These are phyloP conservation scores for Aspergillus novofumigatus DNA, from an alignment of 2,329 filamentous ascomycete genomes.

Conservation along the genomic window DNA sequence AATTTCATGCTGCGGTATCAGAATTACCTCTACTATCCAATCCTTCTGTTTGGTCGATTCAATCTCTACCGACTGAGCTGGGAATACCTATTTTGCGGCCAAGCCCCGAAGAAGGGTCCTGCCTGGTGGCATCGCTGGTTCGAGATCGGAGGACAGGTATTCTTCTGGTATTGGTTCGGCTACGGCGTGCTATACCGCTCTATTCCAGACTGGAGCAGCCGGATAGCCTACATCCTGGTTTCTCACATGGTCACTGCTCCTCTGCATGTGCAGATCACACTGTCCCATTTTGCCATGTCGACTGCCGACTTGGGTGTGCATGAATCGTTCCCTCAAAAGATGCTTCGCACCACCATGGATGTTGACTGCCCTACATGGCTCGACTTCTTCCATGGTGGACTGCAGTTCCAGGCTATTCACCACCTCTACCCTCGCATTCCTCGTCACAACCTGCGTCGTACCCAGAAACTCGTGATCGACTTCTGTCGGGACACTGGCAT, in stretches of 20 bases:
- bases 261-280: conserved; percentile 82
- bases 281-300: conserved; percentile 92
- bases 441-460: conserved; percentile 72
- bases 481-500: conserved; percentile 81
- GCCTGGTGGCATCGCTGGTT: conserved; percentile 80
- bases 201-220: conserved; percentile 65
- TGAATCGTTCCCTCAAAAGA: conserved; percentile 85
- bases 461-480: conserved; percentile 71
- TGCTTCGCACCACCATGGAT: conserved; percentile 91
- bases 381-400: conserved; percentile 81
- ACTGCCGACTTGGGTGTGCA: conserved; percentile 77
- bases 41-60: conserved; percentile 77
- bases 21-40: conserved; percentile 75
- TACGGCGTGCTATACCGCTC: conserved; percentile 72
- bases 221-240: conserved; percentile 71
- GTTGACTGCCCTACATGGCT: conserved; percentile 84
- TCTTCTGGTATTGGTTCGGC: conserved; percentile 86
- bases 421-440: conserved; percentile 81
- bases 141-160: conserved; percentile 69
- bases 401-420: conserved; percentile 87
- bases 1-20: conserved; percentile 69
- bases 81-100: conserved; percentile 67
- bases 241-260: conserved; percentile 78
- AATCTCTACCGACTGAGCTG: conserved; percentile 82
- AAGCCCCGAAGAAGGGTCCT: conserved; percentile 68